These are phyloP conservation scores for Russula foetens DNA, from an alignment of 768 basidiomycete species.

Conservation along the genomic window DNA sequence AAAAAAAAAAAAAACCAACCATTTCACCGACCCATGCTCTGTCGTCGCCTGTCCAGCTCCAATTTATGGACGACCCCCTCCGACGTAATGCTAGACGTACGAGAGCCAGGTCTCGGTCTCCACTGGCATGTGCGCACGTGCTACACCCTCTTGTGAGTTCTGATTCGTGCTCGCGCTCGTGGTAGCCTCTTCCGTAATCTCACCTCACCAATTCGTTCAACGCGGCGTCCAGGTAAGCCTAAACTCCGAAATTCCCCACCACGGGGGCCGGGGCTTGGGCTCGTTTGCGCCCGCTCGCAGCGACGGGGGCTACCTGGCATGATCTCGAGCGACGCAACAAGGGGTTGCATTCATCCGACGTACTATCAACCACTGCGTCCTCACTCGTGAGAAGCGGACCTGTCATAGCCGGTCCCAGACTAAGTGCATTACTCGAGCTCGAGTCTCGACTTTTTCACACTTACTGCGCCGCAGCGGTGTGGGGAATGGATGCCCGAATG, in stretches of 20 bases:
- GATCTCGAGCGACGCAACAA: constrained; percentile 54
- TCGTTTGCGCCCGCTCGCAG: constrained; percentile 24
- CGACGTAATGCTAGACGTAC: constrained; percentile 36
- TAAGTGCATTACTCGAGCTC: constrained; percentile 19
- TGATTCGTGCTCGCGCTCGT: constrained; percentile 7
- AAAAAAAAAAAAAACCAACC: no score
- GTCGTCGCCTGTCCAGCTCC: constrained; percentile 31
- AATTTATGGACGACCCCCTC: constrained; percentile 49
- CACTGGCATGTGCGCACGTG: constrained; percentile 13
- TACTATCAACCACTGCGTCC: constrained; percentile 56
- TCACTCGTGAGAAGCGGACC: constrained; percentile 59
- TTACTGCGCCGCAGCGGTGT: background rate
- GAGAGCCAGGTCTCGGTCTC: constrained; percentile 27
- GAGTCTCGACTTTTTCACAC: constrained; percentile 18
- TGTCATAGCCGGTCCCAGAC: constrained; percentile 24
- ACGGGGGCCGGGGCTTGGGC: constrained; percentile 11
- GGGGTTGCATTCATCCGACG: constrained; percentile 60
- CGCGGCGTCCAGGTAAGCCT: constrained; percentile 9
- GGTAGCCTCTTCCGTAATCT: constrained; percentile 15
- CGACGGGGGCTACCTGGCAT: constrained; percentile 37
- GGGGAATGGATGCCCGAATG: background rate
- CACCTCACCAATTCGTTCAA: constrained; percentile 18
- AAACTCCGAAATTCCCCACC: constrained; percentile 4
- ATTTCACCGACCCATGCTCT: constrained; percentile 9
- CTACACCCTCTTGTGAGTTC: constrained; percentile 18